A percentile compares a stretch with the other conserved stretches of the same genome.
phyloP scores from a whole-genome alignment of 129 eudicot genomes.

The Flaveria ramosissima region DNA sequence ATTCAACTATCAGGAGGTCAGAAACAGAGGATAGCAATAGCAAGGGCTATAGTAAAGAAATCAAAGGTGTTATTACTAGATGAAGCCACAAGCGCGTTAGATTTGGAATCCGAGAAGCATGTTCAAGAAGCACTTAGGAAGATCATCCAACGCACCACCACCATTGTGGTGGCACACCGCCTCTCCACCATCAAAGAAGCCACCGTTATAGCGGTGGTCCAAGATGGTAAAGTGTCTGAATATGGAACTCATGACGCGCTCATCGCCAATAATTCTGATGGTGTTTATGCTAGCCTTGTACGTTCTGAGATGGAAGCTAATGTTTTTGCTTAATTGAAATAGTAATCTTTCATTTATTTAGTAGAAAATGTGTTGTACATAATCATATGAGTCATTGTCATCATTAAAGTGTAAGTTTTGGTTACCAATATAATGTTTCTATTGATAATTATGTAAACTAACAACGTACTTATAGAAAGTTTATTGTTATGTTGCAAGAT shows the following conservation, averaged over 20 bases:
- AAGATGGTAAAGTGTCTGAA: constrained; percentile 62
- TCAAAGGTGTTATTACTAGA: constrained; percentile 68
- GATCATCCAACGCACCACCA: constrained; percentile 64
- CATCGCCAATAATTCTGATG: constrained; percentile 61
- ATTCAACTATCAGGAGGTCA: constrained; percentile 85
- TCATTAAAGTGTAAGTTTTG: not conserved
- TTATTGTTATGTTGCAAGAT: no score
- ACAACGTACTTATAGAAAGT: not conserved
- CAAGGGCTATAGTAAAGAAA: constrained; percentile 73
- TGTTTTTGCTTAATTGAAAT: constrained; percentile 51
- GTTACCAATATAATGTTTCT: not conserved
- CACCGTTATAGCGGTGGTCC: constrained; percentile 62
- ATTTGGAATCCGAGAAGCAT: constrained; percentile 79
- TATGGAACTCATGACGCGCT: constrained; percentile 75
- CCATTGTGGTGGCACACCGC: constrained; percentile 82
- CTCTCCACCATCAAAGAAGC: constrained; percentile 82
- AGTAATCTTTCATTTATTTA: not conserved
- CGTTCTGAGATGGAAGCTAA: constrained; percentile 79
- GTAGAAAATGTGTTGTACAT: constrained; percentile 27
- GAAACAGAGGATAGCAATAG: constrained; percentile 80
- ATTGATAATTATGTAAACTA: not conserved
- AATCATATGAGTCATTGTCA: constrained; percentile 14
- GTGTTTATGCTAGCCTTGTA: constrained; percentile 62
- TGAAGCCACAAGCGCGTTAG: constrained; percentile 88
- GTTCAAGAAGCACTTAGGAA: constrained; percentile 72